A percentile compares a stretch with the other conserved stretches of the same genome.
Evolutionary conservation across 106 monocot species (phyloP).

Genomic region (Acorus gramineus): DNA sequence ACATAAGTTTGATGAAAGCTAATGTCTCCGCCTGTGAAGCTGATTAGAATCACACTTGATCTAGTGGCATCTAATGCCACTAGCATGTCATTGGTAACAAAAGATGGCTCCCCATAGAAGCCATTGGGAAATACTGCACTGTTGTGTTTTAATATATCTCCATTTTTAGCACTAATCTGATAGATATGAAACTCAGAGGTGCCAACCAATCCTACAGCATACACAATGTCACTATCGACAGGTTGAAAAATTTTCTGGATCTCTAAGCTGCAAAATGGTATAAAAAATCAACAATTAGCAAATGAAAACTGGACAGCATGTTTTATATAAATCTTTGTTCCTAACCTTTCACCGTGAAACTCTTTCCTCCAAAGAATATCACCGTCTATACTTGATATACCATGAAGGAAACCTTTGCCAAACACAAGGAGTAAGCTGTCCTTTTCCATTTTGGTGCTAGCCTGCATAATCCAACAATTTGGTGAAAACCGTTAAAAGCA

Average conservation of each 20-base stretch:
- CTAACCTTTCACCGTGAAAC: conserved; percentile 56
- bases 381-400: conserved; percentile 83
- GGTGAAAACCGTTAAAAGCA: background rate
- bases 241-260: conserved; percentile 58
- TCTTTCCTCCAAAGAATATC: conserved; percentile 74
- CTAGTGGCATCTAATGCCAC: conserved; percentile 66
- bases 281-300: conserved; percentile 5
- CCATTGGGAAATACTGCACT: conserved; percentile 29
- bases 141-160: conserved; percentile 58
- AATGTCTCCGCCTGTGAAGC: conserved; percentile 29
- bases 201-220: conserved; percentile 56
- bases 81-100: conserved; percentile 44
- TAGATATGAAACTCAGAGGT: conserved; percentile 48
- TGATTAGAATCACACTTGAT: conserved; percentile 42
- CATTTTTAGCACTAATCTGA: conserved; percentile 52
- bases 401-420: conserved; percentile 61
- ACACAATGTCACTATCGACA: conserved; percentile 37
- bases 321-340: background rate
- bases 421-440: conserved; percentile 56
- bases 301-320: background rate
- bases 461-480: conserved; percentile 26
- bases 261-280: conserved; percentile 49
- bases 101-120: conserved; percentile 45
- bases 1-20: conserved; percentile 45
- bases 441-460: conserved; percentile 40